Base-by-base conservation (phyloP, 805 yeast species). In the Candida orba region DNA sequence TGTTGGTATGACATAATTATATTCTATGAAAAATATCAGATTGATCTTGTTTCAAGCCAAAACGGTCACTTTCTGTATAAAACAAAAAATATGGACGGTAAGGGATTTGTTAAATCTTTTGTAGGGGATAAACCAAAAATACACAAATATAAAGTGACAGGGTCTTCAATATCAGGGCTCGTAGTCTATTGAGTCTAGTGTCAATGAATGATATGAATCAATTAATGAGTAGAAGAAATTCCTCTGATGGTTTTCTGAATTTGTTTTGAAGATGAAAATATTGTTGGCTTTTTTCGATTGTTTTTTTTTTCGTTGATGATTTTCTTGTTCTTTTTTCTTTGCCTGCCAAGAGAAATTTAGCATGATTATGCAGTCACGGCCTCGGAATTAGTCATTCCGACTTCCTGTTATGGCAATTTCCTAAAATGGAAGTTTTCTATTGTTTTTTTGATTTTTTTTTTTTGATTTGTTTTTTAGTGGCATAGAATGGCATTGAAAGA, bases 1-100 rank as follows among this genome's bases (percentile, higher is more conserved):
- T 56, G 60, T 12, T 51, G 52, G 39, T 58, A 58, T 3, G 62
- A 55, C 62, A 58, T n/a, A n/a, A n/a, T n/a, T n/a, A n/a, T n/a
- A n/a, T n/a, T n/a, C n/a, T n/a, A n/a, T n/a, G n/a, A n/a, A n/a
- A n/a, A n/a, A n/a, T n/a, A n/a, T n/a, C 29, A 27, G 9, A 27
- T 10, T 13, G 6, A 8, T 12, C 10, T 27, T 4, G 12, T 10
- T 27, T 27, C 29, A 9, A 10, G 2, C 9, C 29, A 12, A 27
- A 27, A 25, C 9, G 9, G 27, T 25, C 9, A 25, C 12, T 25
- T 25, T 12, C 27, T 25, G 27, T 25, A 9, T 12, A 25, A 8
- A 15, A 15, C 4, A 3, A n/a, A 8, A 8, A 20, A 5, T 20
- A 20, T 15, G 17, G 17, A 32, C 7, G 17, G 35, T 13, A 33